phyloP scores from a whole-genome alignment of 129 eudicot species.

The Tagetes erecta region DNA sequence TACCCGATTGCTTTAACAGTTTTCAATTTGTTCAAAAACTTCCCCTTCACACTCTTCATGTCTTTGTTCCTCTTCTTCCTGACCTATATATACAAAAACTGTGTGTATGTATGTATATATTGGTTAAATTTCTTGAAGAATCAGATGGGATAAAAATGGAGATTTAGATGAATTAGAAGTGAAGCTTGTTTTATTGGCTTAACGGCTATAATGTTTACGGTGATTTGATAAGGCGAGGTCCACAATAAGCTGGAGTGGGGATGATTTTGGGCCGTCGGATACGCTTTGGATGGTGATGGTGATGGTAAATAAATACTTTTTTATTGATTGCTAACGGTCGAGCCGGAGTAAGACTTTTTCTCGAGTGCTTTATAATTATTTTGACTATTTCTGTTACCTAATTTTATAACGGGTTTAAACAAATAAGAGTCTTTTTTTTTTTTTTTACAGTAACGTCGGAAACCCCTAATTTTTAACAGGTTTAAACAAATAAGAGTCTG shows the following conservation, averaged over 20 bases:
- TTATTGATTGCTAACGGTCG: conserved; percentile 32
- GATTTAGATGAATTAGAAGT: conserved; percentile 11
- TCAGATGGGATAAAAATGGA: conserved; percentile 5
- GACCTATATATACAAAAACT: conserved; percentile 21
- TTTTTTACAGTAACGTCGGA: too few species aligned
- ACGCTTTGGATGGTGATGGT: conserved; percentile 8
- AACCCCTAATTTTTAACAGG: too few species aligned
- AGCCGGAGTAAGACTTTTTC: conserved; percentile 20
- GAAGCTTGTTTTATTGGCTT: conserved; percentile 28
- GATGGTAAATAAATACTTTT: conserved; percentile 1
- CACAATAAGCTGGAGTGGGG: conserved; percentile 27
- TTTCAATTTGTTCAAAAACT: conserved; percentile 73
- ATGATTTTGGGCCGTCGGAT: conserved; percentile 31
- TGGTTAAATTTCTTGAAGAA: conserved; percentile 24
- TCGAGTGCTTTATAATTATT: background rate
- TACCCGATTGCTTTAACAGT: conserved; percentile 66
- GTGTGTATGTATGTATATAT: conserved; percentile 3
- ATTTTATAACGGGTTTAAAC: too few species aligned
- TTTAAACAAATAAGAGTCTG: too few species aligned
- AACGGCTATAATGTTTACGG: conserved; percentile 59
- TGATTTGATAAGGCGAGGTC: conserved; percentile 40
- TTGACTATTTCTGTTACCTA: conserved; percentile 9
- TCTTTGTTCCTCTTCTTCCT: background rate
- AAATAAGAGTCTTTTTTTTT: too few species aligned
- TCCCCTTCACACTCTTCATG: conserved; percentile 79